Evolutionary conservation across 192 early-diverging fungal genomes (phyloP).

Genomic region (Funneliformis mosseae): DNA sequence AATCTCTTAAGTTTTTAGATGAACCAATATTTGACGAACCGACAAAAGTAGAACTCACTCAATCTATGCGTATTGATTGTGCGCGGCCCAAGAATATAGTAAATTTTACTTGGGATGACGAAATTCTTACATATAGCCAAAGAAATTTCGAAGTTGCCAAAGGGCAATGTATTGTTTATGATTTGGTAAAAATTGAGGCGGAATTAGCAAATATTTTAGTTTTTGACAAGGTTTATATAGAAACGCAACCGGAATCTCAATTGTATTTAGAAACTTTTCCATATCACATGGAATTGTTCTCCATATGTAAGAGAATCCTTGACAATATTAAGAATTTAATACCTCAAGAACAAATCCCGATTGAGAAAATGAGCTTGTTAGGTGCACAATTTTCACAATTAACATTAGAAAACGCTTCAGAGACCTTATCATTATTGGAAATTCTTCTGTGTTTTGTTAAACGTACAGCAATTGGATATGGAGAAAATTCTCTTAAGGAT

Average conservation of each 20-base stretch:
- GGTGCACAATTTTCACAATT: too few relatives aligned
- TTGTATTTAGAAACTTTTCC: constrained; percentile 10
- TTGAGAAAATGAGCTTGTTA: background rate
- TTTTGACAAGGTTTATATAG: constrained; percentile 1
- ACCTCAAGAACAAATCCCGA: constrained; percentile 23
- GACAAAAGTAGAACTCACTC: background rate
- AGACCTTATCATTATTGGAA: constrained; percentile 18
- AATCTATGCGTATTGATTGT: background rate
- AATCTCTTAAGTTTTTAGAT: constrained; percentile 2
- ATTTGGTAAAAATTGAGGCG: constrained; percentile 17
- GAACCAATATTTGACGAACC: background rate
- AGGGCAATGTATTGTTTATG: background rate
- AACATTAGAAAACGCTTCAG: background rate
- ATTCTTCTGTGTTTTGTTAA: constrained; percentile 32
- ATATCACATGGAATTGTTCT: constrained; percentile 27
- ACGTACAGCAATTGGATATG: background rate
- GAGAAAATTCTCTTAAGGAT: constrained; percentile 11
- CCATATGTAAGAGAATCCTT: background rate
- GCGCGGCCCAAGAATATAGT: background rate
- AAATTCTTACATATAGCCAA: constrained; percentile 12
- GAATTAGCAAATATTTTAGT: constrained; percentile 7
- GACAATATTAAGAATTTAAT: background rate
- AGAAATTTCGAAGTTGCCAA: background rate
- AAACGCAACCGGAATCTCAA: background rate
- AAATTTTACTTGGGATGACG: constrained; percentile 3